A percentile compares a stretch with the other conserved stretches of the same genome.
Conservation (phyloP, 306 rosid species). For the Prunus padus region DNA sequence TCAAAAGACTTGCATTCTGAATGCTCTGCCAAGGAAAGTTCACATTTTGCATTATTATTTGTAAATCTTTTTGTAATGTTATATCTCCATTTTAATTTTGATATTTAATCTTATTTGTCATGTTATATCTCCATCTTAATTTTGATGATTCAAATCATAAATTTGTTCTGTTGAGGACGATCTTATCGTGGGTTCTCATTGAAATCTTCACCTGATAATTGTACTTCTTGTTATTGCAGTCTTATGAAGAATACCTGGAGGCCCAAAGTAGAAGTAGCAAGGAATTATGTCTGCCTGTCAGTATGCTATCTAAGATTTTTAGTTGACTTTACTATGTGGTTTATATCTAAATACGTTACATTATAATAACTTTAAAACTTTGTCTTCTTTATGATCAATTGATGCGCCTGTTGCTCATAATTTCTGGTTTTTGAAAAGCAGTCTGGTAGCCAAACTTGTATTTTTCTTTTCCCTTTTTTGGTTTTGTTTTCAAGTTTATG, state of each 20-base stretch:
- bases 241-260: conserved; percentile 51
- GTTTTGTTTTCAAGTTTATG: neutral
- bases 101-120: neutral
- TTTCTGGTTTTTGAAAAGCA: neutral
- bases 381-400: neutral
- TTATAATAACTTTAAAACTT: neutral
- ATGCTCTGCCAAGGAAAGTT: neutral
- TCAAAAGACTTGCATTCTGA: neutral
- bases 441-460: neutral
- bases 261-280: conserved; percentile 40
- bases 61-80: neutral
- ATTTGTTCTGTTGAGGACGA: neutral
- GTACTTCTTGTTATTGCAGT: conserved; percentile 30
- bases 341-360: neutral
- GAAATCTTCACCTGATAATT: neutral
- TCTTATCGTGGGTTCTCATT: no score
- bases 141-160: neutral
- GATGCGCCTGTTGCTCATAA: neutral
- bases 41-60: neutral
- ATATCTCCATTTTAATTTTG: neutral
- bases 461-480: no score
- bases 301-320: conserved; percentile 18
- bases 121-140: neutral
- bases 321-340: neutral
- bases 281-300: conserved; percentile 24